These are phyloP conservation scores for Macrotyloma uniflorum DNA, from an alignment of 306 rosid species.

Conservation along the genomic window DNA sequence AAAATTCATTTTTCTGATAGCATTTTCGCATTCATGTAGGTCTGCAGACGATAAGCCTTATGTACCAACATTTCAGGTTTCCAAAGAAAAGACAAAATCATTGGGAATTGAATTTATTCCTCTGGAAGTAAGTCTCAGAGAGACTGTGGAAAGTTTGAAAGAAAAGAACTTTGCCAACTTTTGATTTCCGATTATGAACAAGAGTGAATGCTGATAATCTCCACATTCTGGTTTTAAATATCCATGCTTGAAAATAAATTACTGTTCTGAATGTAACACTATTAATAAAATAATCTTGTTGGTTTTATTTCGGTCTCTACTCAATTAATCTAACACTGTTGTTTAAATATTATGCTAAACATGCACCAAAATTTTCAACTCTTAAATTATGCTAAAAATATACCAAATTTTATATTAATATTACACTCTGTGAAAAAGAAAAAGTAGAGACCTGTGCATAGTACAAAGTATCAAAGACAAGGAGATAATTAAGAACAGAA, in stretches of 20 bases:
- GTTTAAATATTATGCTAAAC: no score
- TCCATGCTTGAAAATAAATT: neutral
- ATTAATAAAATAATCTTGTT: neutral
- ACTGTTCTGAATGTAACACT: neutral
- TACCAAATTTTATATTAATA: no score
- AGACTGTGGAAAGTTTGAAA: slow-evolving; percentile 68
- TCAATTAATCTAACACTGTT: no score
- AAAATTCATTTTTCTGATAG: neutral
- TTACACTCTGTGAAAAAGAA: no score
- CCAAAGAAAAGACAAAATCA: slow-evolving; percentile 60
- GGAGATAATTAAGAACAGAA: no score
- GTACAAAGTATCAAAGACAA: no score
- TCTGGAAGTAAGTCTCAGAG: slow-evolving; percentile 51
- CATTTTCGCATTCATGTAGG: slow-evolving; percentile 31
- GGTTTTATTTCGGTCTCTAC: neutral
- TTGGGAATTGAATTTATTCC: slow-evolving; percentile 71
- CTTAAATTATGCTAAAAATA: no score
- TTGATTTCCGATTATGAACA: slow-evolving; percentile 13
- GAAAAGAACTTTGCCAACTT: slow-evolving; percentile 53
- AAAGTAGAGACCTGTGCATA: no score
- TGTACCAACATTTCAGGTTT: slow-evolving; percentile 55
- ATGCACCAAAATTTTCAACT: no score
- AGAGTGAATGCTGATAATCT: neutral
- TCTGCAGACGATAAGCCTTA: slow-evolving; percentile 55
- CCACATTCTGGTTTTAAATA: neutral